Base-by-base conservation (phyloP, 2,329 filamentous ascomycete species). In the Aureobasidium sp. region DNA sequence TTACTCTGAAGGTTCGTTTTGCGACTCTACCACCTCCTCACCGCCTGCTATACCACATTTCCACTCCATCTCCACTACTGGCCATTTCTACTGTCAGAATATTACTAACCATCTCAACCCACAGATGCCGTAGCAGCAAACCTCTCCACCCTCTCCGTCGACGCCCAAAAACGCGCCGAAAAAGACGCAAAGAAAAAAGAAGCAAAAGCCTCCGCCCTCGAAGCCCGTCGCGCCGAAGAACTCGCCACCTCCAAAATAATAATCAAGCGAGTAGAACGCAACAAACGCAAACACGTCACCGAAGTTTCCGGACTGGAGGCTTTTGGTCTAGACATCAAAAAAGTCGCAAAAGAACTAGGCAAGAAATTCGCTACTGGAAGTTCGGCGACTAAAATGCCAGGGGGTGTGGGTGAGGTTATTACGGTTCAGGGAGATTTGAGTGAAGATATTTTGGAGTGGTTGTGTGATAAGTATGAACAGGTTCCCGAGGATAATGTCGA, bases 331-430 rank as follows among this genome's bases (percentile, higher is more conserved):
- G 93, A 97, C 62, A 82, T 97, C 71, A 99, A 99, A 77, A 97
- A 97, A 79, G 82, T 96, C 8, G 68, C 69, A 2, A 97, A 97
- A 80, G 94, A 97, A 71, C 87, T 97, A 68, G 94, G 94, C 66
- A 99, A 97, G 84, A 97, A 97, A 78, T 97, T 99, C 72, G 94
- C 94, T 34, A 97, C 94, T 10, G 94, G 94, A 0, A 88, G 87
- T 17, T 92, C 88, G 48, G 94, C 99, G 48, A 97, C 93, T 9
- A 96, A 97, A 78, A 84, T 89, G 1, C 68, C 72, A 37, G 91
- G 90, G 26, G 89, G 89, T 20, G 37, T 50, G 44, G 73, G 73
- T 5, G 94, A 99, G 77, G 94, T 97, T 78, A 97, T 99, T 73
- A 95, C 96, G 5, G 91, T 99, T 23, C 94, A 99, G 78, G 94